phyloP scores from a whole-genome alignment of 2,329 filamentous ascomycete species.

The Xylaria sp. region DNA sequence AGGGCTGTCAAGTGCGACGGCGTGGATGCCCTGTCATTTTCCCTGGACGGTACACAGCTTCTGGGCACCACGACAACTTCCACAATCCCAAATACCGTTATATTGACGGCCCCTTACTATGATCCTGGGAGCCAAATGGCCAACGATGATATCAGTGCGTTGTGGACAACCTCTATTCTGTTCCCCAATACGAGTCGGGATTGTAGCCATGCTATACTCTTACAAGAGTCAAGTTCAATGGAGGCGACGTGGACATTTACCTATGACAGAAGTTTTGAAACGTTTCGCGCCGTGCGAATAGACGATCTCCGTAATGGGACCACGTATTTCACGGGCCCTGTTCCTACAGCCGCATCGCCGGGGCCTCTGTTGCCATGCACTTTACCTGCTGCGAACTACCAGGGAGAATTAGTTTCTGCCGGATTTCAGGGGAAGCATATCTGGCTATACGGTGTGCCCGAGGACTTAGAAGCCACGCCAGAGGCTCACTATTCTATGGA shows the following conservation, averaged over 20 bases:
- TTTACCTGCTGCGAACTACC: slow-evolving; percentile 73
- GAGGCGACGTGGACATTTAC: slow-evolving; percentile 82
- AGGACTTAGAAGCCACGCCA: slow-evolving; percentile 73
- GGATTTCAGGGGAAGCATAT: slow-evolving; percentile 78
- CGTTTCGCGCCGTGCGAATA: slow-evolving; percentile 79
- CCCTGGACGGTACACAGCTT: slow-evolving; percentile 80
- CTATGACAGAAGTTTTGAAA: slow-evolving; percentile 80
- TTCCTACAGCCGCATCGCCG: slow-evolving; percentile 62
- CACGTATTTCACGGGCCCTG: slow-evolving; percentile 81
- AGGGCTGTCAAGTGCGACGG: slow-evolving; percentile 82
- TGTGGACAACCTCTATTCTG: slow-evolving; percentile 88
- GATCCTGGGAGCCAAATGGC: slow-evolving; percentile 74
- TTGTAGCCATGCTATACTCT: slow-evolving; percentile 79
- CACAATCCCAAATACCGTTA: slow-evolving; percentile 75
- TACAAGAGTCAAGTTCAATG: slow-evolving; percentile 69
- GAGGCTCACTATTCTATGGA: slow-evolving; percentile 53
- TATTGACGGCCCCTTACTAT: slow-evolving; percentile 83
- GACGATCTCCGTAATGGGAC: slow-evolving; percentile 81
- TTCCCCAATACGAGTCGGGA: slow-evolving; percentile 84
- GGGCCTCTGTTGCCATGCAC: slow-evolving; percentile 75
- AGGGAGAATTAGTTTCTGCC: slow-evolving; percentile 77
- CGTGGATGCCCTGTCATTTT: slow-evolving; percentile 80
- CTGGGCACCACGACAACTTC: slow-evolving; percentile 78
- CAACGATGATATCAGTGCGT: slow-evolving; percentile 75
- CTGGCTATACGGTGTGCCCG: slow-evolving; percentile 83